Evolutionary conservation across 352 stramenopile genomes (phyloP).

Genomic region (Phytopythium sindhum): DNA sequence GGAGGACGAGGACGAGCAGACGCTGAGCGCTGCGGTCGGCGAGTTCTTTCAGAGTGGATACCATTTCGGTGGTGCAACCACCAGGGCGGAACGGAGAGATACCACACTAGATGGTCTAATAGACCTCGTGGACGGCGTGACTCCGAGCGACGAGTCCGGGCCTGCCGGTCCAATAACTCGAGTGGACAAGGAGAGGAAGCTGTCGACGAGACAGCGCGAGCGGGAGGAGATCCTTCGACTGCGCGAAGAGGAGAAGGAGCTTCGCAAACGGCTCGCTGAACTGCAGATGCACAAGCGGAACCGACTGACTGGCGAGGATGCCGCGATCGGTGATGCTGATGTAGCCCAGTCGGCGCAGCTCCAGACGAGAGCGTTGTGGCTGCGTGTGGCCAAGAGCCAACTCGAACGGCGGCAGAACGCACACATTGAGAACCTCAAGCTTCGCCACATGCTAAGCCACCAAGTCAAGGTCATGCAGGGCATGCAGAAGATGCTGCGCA

Average conservation of each 20-base stretch:
- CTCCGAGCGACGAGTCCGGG: background rate
- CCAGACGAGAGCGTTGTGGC: conserved; percentile 13
- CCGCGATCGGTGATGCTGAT: background rate
- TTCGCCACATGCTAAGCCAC: conserved; percentile 21
- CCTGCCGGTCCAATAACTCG: background rate
- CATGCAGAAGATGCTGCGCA: conserved; percentile 20
- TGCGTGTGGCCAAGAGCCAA: conserved; percentile 16
- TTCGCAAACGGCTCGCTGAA: background rate
- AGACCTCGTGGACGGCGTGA: background rate
- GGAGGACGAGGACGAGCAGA: conserved; percentile 1
- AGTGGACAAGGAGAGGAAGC: background rate
- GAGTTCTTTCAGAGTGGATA: background rate
- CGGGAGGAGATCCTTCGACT: conserved; percentile 9
- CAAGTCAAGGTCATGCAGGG: conserved; percentile 21
- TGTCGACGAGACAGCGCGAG: conserved; percentile 1
- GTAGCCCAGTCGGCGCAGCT: background rate
- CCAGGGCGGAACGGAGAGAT: background rate
- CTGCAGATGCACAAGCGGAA: background rate
- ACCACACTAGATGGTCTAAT: background rate
- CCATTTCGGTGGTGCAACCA: background rate
- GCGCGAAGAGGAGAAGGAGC: conserved; percentile 2
- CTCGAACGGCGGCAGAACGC: conserved; percentile 14
- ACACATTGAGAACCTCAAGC: conserved; percentile 22
- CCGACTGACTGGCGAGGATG: background rate
- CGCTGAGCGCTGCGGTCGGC: background rate